Conservation (phyloP, 2,329 filamentous ascomycete species). For the Hypoxylon sp. region DNA sequence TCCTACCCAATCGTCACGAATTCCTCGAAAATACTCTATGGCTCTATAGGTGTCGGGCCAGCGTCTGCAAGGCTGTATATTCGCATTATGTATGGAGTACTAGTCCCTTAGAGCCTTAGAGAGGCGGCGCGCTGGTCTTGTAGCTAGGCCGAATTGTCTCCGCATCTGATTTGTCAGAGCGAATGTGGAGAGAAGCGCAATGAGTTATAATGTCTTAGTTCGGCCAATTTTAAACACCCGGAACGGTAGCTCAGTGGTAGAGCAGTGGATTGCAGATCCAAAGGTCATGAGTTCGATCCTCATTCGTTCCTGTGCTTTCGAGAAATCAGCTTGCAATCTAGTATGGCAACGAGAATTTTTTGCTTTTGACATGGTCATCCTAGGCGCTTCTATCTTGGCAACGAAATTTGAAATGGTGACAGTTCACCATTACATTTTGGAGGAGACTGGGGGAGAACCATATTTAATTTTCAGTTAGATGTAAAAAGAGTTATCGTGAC, state of each 20-base stretch:
- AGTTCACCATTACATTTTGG: no score
- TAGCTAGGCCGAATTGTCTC: neutral
- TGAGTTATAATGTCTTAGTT: neutral
- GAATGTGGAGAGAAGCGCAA: neutral
- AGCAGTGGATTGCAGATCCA: constrained; percentile 3
- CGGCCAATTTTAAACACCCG: neutral
- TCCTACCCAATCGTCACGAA: neutral
- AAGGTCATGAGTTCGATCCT: constrained; percentile 3
- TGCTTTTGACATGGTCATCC: neutral
- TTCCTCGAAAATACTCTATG: neutral
- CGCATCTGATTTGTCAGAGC: neutral
- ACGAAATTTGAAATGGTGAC: no score
- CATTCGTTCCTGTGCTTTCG: neutral
- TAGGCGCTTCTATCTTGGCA: no score
- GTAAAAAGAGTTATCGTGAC: no score
- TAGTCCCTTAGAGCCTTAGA: no score
- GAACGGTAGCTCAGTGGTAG: constrained; percentile 3
- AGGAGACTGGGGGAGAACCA: no score
- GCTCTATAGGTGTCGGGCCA: no score
- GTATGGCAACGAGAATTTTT: neutral
- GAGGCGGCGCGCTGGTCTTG: neutral
- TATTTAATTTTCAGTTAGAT: no score
- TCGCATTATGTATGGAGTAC: no score
- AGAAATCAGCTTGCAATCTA: no score
- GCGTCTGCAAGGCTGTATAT: no score